These are phyloP conservation scores for Colletotrichum sp. DNA, from an alignment of 2,329 filamentous ascomycete species.

Conservation along the genomic window DNA sequence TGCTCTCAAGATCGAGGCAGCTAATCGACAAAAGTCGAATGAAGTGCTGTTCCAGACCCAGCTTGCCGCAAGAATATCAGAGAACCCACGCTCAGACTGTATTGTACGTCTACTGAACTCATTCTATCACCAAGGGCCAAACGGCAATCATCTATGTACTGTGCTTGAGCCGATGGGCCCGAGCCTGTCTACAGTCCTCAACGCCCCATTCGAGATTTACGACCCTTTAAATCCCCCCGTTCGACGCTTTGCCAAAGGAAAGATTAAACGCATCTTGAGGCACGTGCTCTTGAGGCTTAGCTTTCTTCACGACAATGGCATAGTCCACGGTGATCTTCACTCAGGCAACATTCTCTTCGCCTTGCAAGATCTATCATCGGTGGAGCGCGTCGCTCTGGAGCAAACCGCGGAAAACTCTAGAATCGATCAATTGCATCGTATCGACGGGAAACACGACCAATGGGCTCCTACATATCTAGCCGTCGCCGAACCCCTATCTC, in stretches of 20 bases:
- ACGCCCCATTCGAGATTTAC: constrained; percentile 9
- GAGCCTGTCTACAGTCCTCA: constrained; percentile 23
- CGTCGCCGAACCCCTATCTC: not conserved
- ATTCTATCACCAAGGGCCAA: constrained; percentile 35
- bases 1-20: constrained; percentile 32
- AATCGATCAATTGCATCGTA: not conserved
- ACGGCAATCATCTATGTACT: constrained; percentile 34
- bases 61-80: not conserved
- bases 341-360: constrained; percentile 9
- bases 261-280: not conserved
- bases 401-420: not conserved
- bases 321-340: constrained; percentile 14
- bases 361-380: not conserved
- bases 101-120: constrained; percentile 27
- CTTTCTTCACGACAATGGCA: constrained; percentile 1
- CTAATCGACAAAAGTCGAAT: constrained; percentile 16
- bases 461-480: constrained; percentile 10
- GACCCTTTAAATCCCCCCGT: not conserved
- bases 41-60: constrained; percentile 21
- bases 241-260: not conserved
- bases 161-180: constrained; percentile 36
- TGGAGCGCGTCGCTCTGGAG: not conserved
- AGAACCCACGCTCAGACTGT: not conserved
- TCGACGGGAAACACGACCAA: not conserved
- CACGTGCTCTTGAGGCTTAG: not conserved